Conservation (phyloP, 2,329 filamentous ascomycete genomes). For the Aureobasidium sp. region DNA sequence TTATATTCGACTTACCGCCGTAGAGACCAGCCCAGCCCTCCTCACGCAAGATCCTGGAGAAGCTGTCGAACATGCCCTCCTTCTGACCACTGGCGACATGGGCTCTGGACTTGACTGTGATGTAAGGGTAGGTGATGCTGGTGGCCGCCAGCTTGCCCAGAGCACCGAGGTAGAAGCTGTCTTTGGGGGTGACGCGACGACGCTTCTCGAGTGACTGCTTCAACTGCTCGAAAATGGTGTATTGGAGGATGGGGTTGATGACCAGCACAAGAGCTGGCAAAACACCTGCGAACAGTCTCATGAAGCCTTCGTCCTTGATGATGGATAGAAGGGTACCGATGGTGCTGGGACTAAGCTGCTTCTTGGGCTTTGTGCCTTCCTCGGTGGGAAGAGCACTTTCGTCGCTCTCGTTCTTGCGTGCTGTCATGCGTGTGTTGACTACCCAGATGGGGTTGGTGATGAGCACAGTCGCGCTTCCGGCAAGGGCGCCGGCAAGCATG, state of each 20-base stretch:
- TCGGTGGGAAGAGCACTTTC: slow-evolving; percentile 31
- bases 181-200: slow-evolving; percentile 69
- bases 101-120: slow-evolving; percentile 97
- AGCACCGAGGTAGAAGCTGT: slow-evolving; percentile 87
- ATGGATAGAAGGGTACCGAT: slow-evolving; percentile 74
- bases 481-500: slow-evolving; percentile 91
- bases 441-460: slow-evolving; percentile 99
- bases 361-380: slow-evolving; percentile 27
- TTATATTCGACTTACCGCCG: slow-evolving; percentile 57
- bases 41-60: slow-evolving; percentile 73
- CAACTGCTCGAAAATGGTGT: slow-evolving; percentile 97
- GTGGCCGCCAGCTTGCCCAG: slow-evolving; percentile 93
- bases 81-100: slow-evolving; percentile 75
- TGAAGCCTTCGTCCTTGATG: slow-evolving; percentile 74
- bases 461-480: slow-evolving; percentile 87
- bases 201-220: slow-evolving; percentile 82
- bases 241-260: slow-evolving; percentile 97
- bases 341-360: slow-evolving; percentile 59
- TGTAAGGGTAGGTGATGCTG: slow-evolving; percentile 92
- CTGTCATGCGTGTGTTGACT: slow-evolving; percentile 96
- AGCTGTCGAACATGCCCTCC: slow-evolving; percentile 70
- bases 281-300: slow-evolving; percentile 84
- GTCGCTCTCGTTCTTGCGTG: slow-evolving; percentile 58
- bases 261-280: slow-evolving; percentile 88
- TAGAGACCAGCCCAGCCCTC: slow-evolving; percentile 92